phyloP scores from a whole-genome alignment of 192 early-diverging fungal species.

The Spizellomyces punctatus region DNA sequence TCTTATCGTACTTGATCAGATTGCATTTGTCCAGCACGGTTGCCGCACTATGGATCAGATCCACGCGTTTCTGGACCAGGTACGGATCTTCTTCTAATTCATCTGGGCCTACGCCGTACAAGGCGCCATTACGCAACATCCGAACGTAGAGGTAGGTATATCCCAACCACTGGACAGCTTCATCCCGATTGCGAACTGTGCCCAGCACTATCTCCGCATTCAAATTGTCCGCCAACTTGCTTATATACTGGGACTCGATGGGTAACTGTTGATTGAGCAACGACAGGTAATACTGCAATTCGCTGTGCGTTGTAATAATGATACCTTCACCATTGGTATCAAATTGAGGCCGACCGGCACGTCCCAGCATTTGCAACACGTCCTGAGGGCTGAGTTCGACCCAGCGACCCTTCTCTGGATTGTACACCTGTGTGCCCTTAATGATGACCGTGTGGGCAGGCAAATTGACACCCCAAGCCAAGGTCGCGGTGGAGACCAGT shows the following conservation, averaged over 20 bases:
- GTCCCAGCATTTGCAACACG: slow-evolving; percentile 97
- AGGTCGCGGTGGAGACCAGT: slow-evolving; percentile 92
- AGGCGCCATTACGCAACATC: slow-evolving; percentile 86
- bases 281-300: slow-evolving; percentile 95
- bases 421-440: slow-evolving; percentile 98
- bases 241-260: slow-evolving; percentile 94
- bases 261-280: slow-evolving; percentile 94
- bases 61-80: slow-evolving; percentile 82
- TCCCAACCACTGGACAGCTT: slow-evolving; percentile 94
- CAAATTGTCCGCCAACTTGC: slow-evolving; percentile 83
- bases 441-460: slow-evolving; percentile 98
- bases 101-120: slow-evolving; percentile 79
- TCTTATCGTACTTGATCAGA: slow-evolving; percentile 94
- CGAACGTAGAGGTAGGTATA: slow-evolving; percentile 96
- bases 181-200: slow-evolving; percentile 86
- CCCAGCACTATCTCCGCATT: slow-evolving; percentile 97
- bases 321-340: slow-evolving; percentile 96
- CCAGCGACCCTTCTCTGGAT: slow-evolving; percentile 93
- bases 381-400: slow-evolving; percentile 94
- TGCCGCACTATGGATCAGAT: slow-evolving; percentile 88
- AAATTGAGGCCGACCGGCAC: slow-evolving; percentile 95
- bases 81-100: slow-evolving; percentile 76
- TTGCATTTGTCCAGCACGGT: slow-evolving; percentile 84
- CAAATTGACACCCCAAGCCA: slow-evolving; percentile 99
- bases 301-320: slow-evolving; percentile 90